Evolutionary conservation across 2,329 filamentous ascomycete genomes (phyloP), one percentile per base, ranked within the genome.

Genomic region (Aaosphaeria arxii): DNA sequence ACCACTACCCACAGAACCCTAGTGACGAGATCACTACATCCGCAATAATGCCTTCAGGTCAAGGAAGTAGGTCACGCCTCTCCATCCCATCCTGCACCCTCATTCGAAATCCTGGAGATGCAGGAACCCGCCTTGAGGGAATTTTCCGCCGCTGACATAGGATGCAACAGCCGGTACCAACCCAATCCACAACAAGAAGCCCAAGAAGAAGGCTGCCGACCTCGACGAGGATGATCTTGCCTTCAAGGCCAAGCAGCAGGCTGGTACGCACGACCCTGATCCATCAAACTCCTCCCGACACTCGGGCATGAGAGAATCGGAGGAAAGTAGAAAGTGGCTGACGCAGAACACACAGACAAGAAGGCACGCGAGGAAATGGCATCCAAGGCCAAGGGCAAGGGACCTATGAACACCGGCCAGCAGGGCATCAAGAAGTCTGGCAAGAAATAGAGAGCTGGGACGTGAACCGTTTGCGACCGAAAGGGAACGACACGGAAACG

Each of bases 391-490:
- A 86, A 87, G 64, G 88, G 88, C 72, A 95, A 95, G 77, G 92
- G 92, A 3, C 91, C 92, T 35, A 71, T 96, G 69, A 91, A 91
- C 76, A 87, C 84, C 31, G 91, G 90, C 32, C 73, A 80, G 43
- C 89, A 95, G 75, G 91, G 90, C 54, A 96, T 97, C 79, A 96
- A 96, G 86, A 96, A 96, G 84, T 94, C 88, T 53, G 91, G 91
- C 74, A 96, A 96, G 88, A 95, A 96, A 86, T 95, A 62, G 64
- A 53, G 7, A 24, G 24, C 24, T 36, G 9, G 11, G 11, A 83
- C 55, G 1, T 80, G 17, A 24, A 24, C 17, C 17, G 17, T 24
- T 24, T 24, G 17, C 3, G 17, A 24, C 17, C 17, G 17, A 24
- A 24, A 24, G 17, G 17, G 17, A 24, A 24, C 2, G 17, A 24